These are phyloP conservation scores for Massariosphaeria phaeospora DNA, from an alignment of 495 filamentous ascomycete species.

Conservation along the genomic window DNA sequence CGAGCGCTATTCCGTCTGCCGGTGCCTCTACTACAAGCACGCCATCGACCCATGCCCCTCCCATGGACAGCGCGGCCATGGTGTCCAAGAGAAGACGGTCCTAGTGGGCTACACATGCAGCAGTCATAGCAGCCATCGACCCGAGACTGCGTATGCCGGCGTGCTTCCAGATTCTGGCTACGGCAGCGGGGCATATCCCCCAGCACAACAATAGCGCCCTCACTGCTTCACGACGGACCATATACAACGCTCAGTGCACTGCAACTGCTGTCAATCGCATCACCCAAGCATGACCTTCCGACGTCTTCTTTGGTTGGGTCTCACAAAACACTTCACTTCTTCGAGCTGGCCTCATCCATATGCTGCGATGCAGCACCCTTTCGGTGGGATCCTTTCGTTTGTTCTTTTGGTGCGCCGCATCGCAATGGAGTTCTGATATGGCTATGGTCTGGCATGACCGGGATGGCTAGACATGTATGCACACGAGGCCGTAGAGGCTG, in stretches of 20 bases:
- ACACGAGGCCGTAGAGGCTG: conserved; percentile 2
- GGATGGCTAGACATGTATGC: conserved; percentile 9
- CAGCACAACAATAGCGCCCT: conserved; percentile 13
- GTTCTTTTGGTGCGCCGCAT: conserved; percentile 9
- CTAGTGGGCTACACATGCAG: conserved; percentile 75
- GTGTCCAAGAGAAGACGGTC: conserved; percentile 65
- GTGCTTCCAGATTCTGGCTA: conserved; percentile 51
- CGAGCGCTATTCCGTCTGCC: conserved; percentile 64
- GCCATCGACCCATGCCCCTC: conserved; percentile 67
- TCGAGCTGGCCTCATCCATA: conserved; percentile 15
- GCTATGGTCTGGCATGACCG: conserved; percentile 3
- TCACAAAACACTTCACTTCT: not conserved
- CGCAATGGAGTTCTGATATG: conserved; percentile 22
- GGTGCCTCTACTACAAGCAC: conserved; percentile 76
- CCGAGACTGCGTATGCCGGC: conserved; percentile 24
- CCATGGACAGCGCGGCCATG: conserved; percentile 66
- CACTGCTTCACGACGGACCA: not conserved
- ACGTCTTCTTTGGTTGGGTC: not conserved
- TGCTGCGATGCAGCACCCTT: conserved; percentile 3
- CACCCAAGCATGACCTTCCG: not conserved
- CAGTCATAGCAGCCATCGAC: conserved; percentile 51
- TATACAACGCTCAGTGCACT: too few species aligned
- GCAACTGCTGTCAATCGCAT: too few species aligned
- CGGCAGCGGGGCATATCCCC: conserved; percentile 39
- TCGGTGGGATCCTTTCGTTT: conserved; percentile 8